Base-by-base conservation (phyloP, 1,284 basidiomycete genomes). In the Stygiomarasmius scandens region DNA sequence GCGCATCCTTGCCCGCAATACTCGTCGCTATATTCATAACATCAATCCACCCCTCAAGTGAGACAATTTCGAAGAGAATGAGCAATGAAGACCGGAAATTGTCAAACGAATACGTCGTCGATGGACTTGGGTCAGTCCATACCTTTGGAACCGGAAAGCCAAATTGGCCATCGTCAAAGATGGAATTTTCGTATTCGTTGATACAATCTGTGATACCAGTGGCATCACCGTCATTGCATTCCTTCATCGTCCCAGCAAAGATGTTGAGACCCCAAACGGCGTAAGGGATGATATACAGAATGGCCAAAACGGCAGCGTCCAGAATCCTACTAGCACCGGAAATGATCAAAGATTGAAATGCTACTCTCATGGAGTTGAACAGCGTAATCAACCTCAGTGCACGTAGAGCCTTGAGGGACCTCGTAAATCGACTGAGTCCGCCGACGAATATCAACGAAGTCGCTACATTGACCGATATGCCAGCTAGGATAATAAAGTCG, bases 191-290 rank as follows among this genome's bases (percentile, higher is more conserved):
- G 71, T 83, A 98, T 73, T 97, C 95, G 65, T 86, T 85, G 23
- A 85, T 75, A 66, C 96, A 99, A 32, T 88, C 8, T 67, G 67
- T 32, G 87, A 80, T 3, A 84, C 89, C 29, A 74, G 65, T 1
- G 3, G 82, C 85, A 52, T 69, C 71, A 16, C 58, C 69, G 67
- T 98, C 95, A 68, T 94, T 98, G 78, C 96, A 99, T 48, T 78
- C 72, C 70, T 91, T 95, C 73, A 96, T 86, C 58, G 89, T 76
- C 6, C 95, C 95, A 0, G 88, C 80, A 72, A 98, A 98, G 69
- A 98, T 92, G 67, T 96, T 98, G 58, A 95, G 84, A 4, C 95
- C 96, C 96, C 96, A 98, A 1, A 98, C 89, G 3, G 96, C 96
- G 68, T 95, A 98, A 0, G 96, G 96, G 63, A 99, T 93, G 82